Evolutionary conservation across 2,329 filamentous ascomycete genomes (phyloP), one percentile per base, ranked within the genome.

Genomic region (Aspergillus fumigatiaffinis): DNA sequence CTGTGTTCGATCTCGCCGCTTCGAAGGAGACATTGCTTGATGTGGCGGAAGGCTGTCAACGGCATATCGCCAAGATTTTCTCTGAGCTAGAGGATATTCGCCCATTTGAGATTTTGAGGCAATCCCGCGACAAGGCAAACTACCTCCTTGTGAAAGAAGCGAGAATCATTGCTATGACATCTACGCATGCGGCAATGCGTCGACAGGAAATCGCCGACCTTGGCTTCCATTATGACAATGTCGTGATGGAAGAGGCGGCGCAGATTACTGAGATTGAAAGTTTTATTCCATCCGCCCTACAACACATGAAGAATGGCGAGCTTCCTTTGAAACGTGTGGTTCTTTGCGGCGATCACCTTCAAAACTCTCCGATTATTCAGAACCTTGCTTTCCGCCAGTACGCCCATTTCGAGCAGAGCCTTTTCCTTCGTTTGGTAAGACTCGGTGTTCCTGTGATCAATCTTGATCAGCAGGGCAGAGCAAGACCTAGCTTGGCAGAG

Each of bases 81-180:
- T 86, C 89, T 0, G 92, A 97, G 72, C 81, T 99, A 50, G 91
- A 92, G 63, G 92, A 97, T 70, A 93, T 96, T 49, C 84, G 92
- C 65, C 95, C 94, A 0, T 99, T 99, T 69, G 94, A 99, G 76
- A 92, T 99, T 52, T 78, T 99, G 55, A 87, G 92, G 52, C 88
- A 89, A 55, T 90, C 92, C 62, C 87, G 90, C 38, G 94, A 99
- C 72, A 97, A 95, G 77, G 89, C 92, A 52, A 97, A 97, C 73
- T 99, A 99, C 69, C 85, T 99, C 5, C 84, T 99, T 35, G 89
- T 92, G 5, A 97, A 92, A 68, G 93, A 97, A 75, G 95, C 95
- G n/a, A 88, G 94, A 38, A 94, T 99, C 61, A 88, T 99, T 63
- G 95, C 94, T 57, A 99, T 99, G 95, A 99, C 94, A 20, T 95